phyloP scores from a whole-genome alignment of 2,329 filamentous ascomycete genomes.

The Chaetothyriales sp. region DNA sequence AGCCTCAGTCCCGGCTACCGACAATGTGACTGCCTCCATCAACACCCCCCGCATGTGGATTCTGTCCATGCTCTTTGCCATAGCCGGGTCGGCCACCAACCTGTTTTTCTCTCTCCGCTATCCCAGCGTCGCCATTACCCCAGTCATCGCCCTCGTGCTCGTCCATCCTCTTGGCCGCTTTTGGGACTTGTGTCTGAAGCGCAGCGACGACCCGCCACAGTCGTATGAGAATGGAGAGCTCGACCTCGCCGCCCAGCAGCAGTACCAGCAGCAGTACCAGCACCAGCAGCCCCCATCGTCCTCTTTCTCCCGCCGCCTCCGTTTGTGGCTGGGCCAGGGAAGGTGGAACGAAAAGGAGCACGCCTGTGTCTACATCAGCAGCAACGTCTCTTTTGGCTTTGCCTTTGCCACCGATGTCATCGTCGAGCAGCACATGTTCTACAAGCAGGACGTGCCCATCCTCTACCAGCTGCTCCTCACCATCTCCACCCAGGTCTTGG shows the following conservation, averaged over 20 bases:
- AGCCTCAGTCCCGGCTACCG: slow-evolving; percentile 62
- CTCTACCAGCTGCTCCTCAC: slow-evolving; percentile 70
- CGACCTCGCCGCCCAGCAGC: slow-evolving; percentile 14
- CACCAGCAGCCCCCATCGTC: slow-evolving; percentile 1
- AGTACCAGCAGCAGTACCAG: slow-evolving; percentile 3
- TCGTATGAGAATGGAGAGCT: slow-evolving; percentile 44
- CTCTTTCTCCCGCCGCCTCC: slow-evolving; percentile 28
- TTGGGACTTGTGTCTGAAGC: slow-evolving; percentile 62
- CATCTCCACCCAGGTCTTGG: slow-evolving; percentile 72
- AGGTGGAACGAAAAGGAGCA: slow-evolving; percentile 82
- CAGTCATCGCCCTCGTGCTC: slow-evolving; percentile 72
- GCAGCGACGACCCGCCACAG: slow-evolving; percentile 40
- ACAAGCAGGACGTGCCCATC: slow-evolving; percentile 65
- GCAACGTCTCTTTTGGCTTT: slow-evolving; percentile 80
- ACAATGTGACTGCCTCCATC: slow-evolving; percentile 66
- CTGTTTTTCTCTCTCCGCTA: slow-evolving; percentile 83
- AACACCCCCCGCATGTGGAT: slow-evolving; percentile 77
- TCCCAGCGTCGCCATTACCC: slow-evolving; percentile 78
- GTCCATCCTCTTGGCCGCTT: slow-evolving; percentile 70
- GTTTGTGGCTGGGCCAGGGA: slow-evolving; percentile 66
- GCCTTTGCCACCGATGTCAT: slow-evolving; percentile 80
- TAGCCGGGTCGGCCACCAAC: slow-evolving; percentile 71
- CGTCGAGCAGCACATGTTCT: slow-evolving; percentile 79
- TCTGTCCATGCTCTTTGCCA: slow-evolving; percentile 63
- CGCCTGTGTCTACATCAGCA: slow-evolving; percentile 77